Evolutionary conservation across 176 grass and related monocot genomes (phyloP), one percentile per base, ranked within the genome.

Genomic region (Luzula sylvatica): DNA sequence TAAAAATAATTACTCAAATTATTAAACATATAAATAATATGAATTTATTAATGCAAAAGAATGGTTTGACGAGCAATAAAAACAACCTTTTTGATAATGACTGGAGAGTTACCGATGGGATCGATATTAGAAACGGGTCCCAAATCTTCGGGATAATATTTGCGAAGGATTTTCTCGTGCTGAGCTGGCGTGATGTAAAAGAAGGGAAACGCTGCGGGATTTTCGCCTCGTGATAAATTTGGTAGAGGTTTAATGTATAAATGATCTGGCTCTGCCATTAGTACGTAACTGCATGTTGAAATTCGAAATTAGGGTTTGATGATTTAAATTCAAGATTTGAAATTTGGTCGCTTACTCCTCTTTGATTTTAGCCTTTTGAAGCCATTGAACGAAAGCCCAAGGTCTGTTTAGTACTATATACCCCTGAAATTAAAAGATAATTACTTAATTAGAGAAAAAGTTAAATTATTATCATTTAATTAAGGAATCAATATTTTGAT

Each of bases 201-300:
- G 51, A 98, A 98, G 0, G 81, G 68, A 72, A 90, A 98, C 5
- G 78, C 92, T 0, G 81, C 78, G 41, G 92, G 92, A 47, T 82
- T 42, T 9, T 83, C 67, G 4, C 78, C 86, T 50, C 52, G 72
- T 15, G 86, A 72, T 68, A 98, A 83, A 48, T 98, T 98, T 24
- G 92, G 92, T 60, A 98, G 56, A 74, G 92, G 92, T 69, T 67
- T 98, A 50, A 90, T 82, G 74, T 89, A 98, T 15, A 98, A 11
- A 42, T 98, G 92, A 80, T 98, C 92, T n/a, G 92, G 92, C 64
- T 98, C 92, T 0, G 92, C 92, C 92, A 98, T 98, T 56, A 98
- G 69, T 65, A 98, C 77, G 65, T 98, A 98, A 26, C 92, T 98
- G 78, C 64, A 82, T 45, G 67, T 71, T 12, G 52, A 35, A 9